A percentile compares a stretch with the other conserved stretches of the same genome.
Conservation (phyloP, 1,284 basidiomycete species). For the Ganoderma lucidum region DNA sequence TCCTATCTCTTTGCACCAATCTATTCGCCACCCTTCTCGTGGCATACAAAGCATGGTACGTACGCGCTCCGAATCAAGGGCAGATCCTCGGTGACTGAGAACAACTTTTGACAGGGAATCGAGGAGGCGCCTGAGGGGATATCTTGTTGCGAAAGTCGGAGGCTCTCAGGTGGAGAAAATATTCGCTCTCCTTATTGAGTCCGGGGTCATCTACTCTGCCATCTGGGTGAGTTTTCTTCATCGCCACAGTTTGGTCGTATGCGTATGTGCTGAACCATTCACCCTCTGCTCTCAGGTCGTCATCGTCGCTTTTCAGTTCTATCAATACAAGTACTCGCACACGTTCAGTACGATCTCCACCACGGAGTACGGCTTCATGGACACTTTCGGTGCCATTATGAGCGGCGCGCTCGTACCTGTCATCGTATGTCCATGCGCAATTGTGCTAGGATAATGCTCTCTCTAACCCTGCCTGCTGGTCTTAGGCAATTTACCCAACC, state of each 20-base stretch:
- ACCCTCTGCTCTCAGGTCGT: not conserved
- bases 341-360: not conserved
- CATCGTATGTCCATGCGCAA: not conserved
- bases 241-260: not conserved
- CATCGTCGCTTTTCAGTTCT: not conserved
- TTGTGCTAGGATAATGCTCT: not conserved
- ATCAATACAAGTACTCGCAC: not conserved
- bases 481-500: conserved; percentile 3
- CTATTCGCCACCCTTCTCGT: conserved; percentile 63
- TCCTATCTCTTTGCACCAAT: conserved; percentile 55
- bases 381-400: not conserved
- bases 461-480: not conserved
- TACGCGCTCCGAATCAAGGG: not conserved
- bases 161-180: not conserved
- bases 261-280: not conserved
- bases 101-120: not conserved
- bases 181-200: conserved; percentile 7
- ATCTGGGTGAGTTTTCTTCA: not conserved
- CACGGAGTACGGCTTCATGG: not conserved
- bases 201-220: not conserved
- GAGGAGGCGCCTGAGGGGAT: not conserved
- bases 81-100: not conserved
- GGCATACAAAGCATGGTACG: not conserved
- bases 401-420: not conserved
- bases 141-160: not conserved